phyloP scores from a whole-genome alignment of 805 yeast genomes.

The Tetrapisispora arboricola region DNA sequence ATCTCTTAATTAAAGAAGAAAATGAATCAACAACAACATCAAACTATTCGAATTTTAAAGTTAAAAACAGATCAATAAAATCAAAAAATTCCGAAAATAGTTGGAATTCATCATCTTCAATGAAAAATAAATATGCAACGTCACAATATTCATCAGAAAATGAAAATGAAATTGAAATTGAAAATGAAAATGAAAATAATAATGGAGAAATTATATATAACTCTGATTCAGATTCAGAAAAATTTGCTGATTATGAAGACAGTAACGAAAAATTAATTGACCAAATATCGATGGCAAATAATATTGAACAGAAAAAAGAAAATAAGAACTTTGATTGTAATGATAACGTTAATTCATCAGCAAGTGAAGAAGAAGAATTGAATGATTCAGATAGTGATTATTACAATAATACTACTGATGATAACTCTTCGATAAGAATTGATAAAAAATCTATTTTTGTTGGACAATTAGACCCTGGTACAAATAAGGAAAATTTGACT shows the following conservation, averaged over 20 bases:
- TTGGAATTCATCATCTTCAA: background rate
- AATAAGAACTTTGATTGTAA: constrained; percentile 5
- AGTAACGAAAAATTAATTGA: background rate
- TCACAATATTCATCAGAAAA: constrained; percentile 1
- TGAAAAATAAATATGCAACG: background rate
- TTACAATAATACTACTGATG: constrained; percentile 2
- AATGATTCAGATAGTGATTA: constrained; percentile 4
- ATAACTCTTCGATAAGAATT: constrained; percentile 30
- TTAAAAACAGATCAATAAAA: background rate
- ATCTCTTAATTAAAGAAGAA: constrained; percentile 13
- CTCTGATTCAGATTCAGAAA: background rate
- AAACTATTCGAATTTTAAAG: background rate
- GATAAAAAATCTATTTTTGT: constrained; percentile 70
- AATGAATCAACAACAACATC: background rate
- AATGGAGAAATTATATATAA: constrained; percentile 1
- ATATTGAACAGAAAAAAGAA: background rate
- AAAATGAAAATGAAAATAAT: too few species aligned
- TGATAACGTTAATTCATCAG: background rate
- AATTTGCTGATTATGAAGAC: constrained; percentile 1
- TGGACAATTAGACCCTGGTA: constrained; percentile 54
- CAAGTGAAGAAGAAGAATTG: background rate
- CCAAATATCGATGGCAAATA: background rate
- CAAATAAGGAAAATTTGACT: constrained; percentile 43
- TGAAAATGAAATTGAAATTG: too few species aligned
- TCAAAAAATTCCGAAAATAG: constrained; percentile 1